Base-by-base conservation (phyloP, 2,329 filamentous ascomycete species). In the Aspergillus sp. region DNA sequence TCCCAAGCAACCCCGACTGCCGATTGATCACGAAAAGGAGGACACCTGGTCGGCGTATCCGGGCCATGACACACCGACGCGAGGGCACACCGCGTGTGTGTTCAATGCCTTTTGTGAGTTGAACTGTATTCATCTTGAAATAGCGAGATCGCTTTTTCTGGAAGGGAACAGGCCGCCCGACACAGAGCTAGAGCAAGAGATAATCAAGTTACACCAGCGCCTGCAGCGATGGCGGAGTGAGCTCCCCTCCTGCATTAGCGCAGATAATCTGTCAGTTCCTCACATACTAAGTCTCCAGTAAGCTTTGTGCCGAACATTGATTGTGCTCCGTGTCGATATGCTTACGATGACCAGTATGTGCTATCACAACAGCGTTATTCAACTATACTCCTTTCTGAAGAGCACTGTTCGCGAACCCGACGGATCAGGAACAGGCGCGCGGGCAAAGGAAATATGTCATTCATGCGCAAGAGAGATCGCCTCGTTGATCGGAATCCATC, bases 311-410 rank as follows among this genome's bases (percentile, higher is more conserved):
- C n/a, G n/a, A n/a, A n/a, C n/a, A n/a, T n/a, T n/a, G n/a, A n/a
- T n/a, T n/a, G n/a, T n/a, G n/a, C n/a, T n/a, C n/a, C n/a, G n/a
- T n/a, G n/a, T n/a, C n/a, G n/a, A n/a, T n/a, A n/a, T n/a, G n/a
- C n/a, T n/a, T n/a, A n/a, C n/a, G n/a, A n/a, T n/a, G n/a, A 22
- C 4, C 12, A 60, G 56, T 27, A 53, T 57, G 38, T 45, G 55
- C 22, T 56, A 53, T 24, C 44, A 59, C 29, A 37, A 43, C n/a
- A 35, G 49, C 5, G n/a, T n/a, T n/a, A n/a, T n/a, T n/a, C n/a
- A n/a, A n/a, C n/a, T n/a, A n/a, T n/a, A n/a, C 30, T 50, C 39
- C 2, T 25, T 41, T 19, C 10, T 40, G 7, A 41, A 32, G 26
- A 32, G 24, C 25, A 25, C 14, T 19, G 20, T 22, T 26, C 24